Conservation (phyloP, 106 monocot genomes). For the Dioscorea dumetorum region DNA sequence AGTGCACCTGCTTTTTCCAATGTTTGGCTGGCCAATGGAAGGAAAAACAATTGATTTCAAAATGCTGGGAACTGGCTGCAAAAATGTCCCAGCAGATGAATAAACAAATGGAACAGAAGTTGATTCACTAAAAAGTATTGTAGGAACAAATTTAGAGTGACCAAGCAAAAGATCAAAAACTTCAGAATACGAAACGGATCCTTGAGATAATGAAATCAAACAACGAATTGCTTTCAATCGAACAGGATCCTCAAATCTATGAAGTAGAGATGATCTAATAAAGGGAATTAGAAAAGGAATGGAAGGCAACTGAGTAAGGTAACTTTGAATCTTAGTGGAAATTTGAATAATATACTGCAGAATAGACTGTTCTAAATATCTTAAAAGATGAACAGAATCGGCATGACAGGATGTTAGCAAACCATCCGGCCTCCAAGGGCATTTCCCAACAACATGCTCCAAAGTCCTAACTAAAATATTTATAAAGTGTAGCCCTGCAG, state of each 20-base stretch:
- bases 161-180: slow-evolving; percentile 69
- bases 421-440: slow-evolving; percentile 17
- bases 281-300: slow-evolving; percentile 53
- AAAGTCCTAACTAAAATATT: slow-evolving; percentile 44
- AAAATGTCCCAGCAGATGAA: slow-evolving; percentile 26
- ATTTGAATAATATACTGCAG: slow-evolving; percentile 58
- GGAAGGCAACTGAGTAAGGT: slow-evolving; percentile 24
- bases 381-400: slow-evolving; percentile 19
- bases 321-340: slow-evolving; percentile 23
- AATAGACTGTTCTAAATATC: slow-evolving; percentile 59
- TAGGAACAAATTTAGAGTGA: slow-evolving; percentile 63
- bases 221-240: slow-evolving; percentile 58
- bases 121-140: slow-evolving; percentile 21
- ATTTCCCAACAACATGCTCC: slow-evolving; percentile 39
- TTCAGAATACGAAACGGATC: slow-evolving; percentile 31
- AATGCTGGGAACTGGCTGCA: slow-evolving; percentile 73
- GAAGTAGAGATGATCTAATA: slow-evolving; percentile 62
- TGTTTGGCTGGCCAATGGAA: neutral
- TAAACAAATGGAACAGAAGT: slow-evolving; percentile 25
- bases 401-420: slow-evolving; percentile 3
- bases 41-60: slow-evolving; percentile 40
- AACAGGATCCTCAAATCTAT: slow-evolving; percentile 78
- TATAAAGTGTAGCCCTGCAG: slow-evolving; percentile 50
- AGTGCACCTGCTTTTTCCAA: neutral
- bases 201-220: slow-evolving; percentile 51